Evolutionary conservation across 257 asterid species (phyloP).

Genomic region (Echites panduratus): DNA sequence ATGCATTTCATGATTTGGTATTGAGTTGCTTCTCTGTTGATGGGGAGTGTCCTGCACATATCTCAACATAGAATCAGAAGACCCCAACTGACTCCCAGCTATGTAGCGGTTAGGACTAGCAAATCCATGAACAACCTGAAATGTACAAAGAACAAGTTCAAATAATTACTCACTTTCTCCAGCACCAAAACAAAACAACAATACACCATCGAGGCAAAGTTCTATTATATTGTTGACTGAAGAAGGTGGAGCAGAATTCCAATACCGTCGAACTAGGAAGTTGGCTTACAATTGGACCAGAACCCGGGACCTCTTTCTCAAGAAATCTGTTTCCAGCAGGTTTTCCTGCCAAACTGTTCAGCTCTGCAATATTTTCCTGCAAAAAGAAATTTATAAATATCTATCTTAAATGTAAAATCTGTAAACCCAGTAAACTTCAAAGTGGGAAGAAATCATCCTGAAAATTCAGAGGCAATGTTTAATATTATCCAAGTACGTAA

Average conservation of each 20-base stretch:
- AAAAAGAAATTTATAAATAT: constrained; percentile 2
- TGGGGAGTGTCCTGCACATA: constrained; percentile 44
- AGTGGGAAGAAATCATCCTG: not conserved
- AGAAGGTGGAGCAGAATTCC: constrained; percentile 6
- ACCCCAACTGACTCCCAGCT: constrained; percentile 43
- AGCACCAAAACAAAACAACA: constrained; percentile 4
- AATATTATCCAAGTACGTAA: not conserved
- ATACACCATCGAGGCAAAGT: not conserved
- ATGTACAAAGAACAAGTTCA: constrained; percentile 11
- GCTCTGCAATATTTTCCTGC: constrained; percentile 76
- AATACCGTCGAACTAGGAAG: constrained; percentile 57
- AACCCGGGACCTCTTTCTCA: constrained; percentile 40
- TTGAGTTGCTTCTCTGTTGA: constrained; percentile 28
- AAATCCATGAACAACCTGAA: constrained; percentile 50
- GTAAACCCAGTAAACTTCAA: constrained; percentile 2
- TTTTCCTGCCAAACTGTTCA: constrained; percentile 56
- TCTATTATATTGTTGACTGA: not conserved
- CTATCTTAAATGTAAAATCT: constrained; percentile 9
- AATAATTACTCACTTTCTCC: constrained; percentile 7
- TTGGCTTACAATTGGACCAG: constrained; percentile 39
- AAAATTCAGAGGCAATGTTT: not conserved
- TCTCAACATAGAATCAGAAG: constrained; percentile 35
- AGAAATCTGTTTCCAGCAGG: constrained; percentile 42
- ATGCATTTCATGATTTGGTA: constrained; percentile 35
- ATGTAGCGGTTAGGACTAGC: constrained; percentile 36